A percentile compares a stretch with the other conserved stretches of the same genome.
Evolutionary conservation across 1,284 basidiomycete genomes (phyloP).

Genomic region (Papiliotrema nemorosa): DNA sequence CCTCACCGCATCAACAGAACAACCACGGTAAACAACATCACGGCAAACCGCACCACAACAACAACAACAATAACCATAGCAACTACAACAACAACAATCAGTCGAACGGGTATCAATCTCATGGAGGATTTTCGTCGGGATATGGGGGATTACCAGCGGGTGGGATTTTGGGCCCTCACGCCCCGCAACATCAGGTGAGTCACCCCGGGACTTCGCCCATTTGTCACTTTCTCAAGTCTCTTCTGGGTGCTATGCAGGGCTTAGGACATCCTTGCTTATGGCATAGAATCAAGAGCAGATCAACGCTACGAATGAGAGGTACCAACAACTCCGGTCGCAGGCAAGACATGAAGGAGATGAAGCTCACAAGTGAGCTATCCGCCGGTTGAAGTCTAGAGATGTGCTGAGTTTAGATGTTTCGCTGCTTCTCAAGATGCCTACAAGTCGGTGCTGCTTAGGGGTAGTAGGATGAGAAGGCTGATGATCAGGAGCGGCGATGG

Average conservation of each 20-base stretch:
- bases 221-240: background rate
- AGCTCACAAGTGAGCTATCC: constrained; percentile 35
- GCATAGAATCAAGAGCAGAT: constrained; percentile 58
- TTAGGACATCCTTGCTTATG: background rate
- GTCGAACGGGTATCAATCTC: constrained; percentile 13
- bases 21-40: constrained; percentile 22
- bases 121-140: constrained; percentile 9
- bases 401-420: constrained; percentile 30
- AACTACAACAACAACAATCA: constrained; percentile 21
- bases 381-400: background rate
- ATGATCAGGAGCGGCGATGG: constrained; percentile 61
- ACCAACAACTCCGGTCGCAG: constrained; percentile 63
- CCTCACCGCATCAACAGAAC: constrained; percentile 26
- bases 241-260: constrained; percentile 37
- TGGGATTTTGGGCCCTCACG: constrained; percentile 50
- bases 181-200: constrained; percentile 30
- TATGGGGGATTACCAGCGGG: constrained; percentile 23
- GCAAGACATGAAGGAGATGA: constrained; percentile 66
- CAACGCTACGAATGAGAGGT: constrained; percentile 57
- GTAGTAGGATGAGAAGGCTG: too few species aligned
- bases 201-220: background rate
- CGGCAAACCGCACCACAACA: constrained; percentile 24
- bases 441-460: constrained; percentile 48
- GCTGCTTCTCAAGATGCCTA: constrained; percentile 44
- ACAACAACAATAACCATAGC: constrained; percentile 18